Percentiles rank a stretch among this genome's conserved stretches.
Conservation (phyloP, 1,139 yeast genomes). For the Suhomyces ambrosiae region DNA sequence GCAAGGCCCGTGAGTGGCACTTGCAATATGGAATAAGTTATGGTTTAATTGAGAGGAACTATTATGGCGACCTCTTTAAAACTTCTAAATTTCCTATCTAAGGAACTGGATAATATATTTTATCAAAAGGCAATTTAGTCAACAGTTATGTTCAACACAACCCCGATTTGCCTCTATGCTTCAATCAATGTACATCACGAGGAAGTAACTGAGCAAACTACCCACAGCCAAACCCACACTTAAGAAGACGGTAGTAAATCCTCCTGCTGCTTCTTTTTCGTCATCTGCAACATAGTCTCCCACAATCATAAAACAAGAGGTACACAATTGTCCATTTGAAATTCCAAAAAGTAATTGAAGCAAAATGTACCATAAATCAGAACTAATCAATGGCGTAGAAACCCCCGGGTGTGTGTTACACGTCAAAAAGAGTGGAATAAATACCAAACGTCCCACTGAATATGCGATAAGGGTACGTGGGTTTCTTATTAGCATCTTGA, state of each 20-base stretch:
- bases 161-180: not conserved
- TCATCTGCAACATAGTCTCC: constrained; percentile 55
- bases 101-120: too few relatives aligned
- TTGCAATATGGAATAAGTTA: too few relatives aligned
- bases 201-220: constrained; percentile 68
- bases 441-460: constrained; percentile 53
- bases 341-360: constrained; percentile 80
- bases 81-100: too few relatives aligned
- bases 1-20: too few relatives aligned
- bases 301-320: constrained; percentile 81
- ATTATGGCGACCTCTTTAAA: too few relatives aligned
- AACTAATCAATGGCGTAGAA: constrained; percentile 38
- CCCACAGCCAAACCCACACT: constrained; percentile 79
- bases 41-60: too few relatives aligned
- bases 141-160: too few relatives aligned
- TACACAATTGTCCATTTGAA: constrained; percentile 83
- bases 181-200: constrained; percentile 44
- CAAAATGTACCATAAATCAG: constrained; percentile 68
- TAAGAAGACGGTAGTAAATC: constrained; percentile 77
- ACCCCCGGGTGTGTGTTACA: constrained; percentile 57
- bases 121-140: too few relatives aligned
- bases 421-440: constrained; percentile 66
- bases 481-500: constrained; percentile 35
- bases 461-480: constrained; percentile 50
- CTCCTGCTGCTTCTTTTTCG: constrained; percentile 88